A percentile compares a stretch with the other conserved stretches of the same genome.
These are phyloP conservation scores for Rhizophora mangle DNA, from an alignment of 345 rosid genomes.

Conservation along the genomic window DNA sequence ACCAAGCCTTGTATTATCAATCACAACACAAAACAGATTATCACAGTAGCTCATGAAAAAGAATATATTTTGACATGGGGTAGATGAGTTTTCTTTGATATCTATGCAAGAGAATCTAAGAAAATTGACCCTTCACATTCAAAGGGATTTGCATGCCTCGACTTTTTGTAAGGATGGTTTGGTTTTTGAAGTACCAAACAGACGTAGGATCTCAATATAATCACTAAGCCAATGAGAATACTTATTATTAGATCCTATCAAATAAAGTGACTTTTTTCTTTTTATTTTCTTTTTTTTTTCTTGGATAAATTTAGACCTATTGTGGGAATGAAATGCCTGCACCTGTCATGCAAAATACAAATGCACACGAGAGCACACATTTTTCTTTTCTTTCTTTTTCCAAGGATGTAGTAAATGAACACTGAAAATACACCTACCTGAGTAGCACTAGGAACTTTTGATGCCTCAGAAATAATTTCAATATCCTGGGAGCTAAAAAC, in stretches of 20 bases:
- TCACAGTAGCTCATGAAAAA: too few relatives aligned
- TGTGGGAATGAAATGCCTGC: not conserved
- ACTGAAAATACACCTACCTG: slow-evolving; percentile 38
- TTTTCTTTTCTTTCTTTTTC: not conserved
- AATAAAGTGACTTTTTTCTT: too few relatives aligned
- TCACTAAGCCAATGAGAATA: too few relatives aligned
- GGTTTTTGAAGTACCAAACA: not conserved
- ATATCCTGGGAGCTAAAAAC: slow-evolving; percentile 45
- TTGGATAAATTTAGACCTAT: too few relatives aligned
- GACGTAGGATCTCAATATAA: not conserved
- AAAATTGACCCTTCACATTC: not conserved
- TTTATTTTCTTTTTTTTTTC: too few relatives aligned
- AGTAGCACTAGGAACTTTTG: slow-evolving; percentile 36
- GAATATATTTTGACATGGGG: too few relatives aligned
- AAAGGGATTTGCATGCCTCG: not conserved
- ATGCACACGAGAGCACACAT: not conserved
- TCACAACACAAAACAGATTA: not conserved
- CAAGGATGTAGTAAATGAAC: not conserved
- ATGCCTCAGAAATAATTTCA: slow-evolving; percentile 32
- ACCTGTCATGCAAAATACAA: slow-evolving; percentile 12
- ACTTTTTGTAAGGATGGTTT: not conserved
- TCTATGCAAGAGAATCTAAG: too few relatives aligned
- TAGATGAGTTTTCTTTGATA: too few relatives aligned
- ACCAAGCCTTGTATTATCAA: not conserved
- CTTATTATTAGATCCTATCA: too few relatives aligned